Conservation (phyloP, 2,329 filamentous ascomycete species). For the Bipolaris oryzae region DNA sequence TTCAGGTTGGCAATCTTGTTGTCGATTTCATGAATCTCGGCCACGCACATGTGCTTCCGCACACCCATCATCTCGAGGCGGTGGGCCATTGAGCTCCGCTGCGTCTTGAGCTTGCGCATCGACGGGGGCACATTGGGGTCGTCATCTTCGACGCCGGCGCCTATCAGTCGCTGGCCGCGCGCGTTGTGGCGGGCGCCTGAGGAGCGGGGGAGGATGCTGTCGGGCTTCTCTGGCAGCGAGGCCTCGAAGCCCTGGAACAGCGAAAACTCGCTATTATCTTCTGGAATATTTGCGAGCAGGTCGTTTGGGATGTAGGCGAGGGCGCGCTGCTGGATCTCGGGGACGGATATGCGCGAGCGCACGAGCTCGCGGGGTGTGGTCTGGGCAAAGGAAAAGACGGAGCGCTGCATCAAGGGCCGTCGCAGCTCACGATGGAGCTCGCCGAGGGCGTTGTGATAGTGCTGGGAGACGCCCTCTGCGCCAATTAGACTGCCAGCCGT, state of each 20-base stretch:
- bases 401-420: constrained; percentile 81
- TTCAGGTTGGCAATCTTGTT: constrained; percentile 93
- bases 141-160: constrained; percentile 61
- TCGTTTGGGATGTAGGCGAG: constrained; percentile 89
- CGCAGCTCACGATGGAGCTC: constrained; percentile 89
- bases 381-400: constrained; percentile 87
- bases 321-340: constrained; percentile 93
- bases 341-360: constrained; percentile 84
- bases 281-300: constrained; percentile 85
- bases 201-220: constrained; percentile 57
- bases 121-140: constrained; percentile 66
- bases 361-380: constrained; percentile 94
- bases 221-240: constrained; percentile 72
- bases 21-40: constrained; percentile 95
- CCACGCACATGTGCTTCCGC: constrained; percentile 96
- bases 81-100: constrained; percentile 79
- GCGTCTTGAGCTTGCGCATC: constrained; percentile 76
- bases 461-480: constrained; percentile 60
- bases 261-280: constrained; percentile 83
- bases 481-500: constrained; percentile 89
- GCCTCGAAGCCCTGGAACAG: constrained; percentile 97
- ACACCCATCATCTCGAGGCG: constrained; percentile 89
- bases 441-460: constrained; percentile 86
- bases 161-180: constrained; percentile 75
- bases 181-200: constrained; percentile 70